Evolutionary conservation across 2,329 filamentous ascomycete species (phyloP).

Genomic region (Aureobasidium sp.): DNA sequence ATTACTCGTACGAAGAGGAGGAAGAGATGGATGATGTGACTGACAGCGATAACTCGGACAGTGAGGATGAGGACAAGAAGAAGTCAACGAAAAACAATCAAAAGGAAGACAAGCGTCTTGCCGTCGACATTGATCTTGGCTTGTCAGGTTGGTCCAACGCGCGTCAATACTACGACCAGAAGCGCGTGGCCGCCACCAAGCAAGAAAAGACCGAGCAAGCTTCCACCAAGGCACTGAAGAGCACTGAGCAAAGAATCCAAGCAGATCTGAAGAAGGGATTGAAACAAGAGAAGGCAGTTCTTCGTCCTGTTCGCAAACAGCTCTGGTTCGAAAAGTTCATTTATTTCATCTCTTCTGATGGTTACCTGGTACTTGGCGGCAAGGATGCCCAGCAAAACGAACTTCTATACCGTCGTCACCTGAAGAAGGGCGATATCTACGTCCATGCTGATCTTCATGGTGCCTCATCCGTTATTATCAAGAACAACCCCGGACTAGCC

Average conservation of each 20-base stretch:
- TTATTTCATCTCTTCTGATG: slow-evolving; percentile 93
- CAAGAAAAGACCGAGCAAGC: slow-evolving; percentile 80
- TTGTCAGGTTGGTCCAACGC: slow-evolving; percentile 85
- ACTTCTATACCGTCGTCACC: slow-evolving; percentile 76
- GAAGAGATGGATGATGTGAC: slow-evolving; percentile 56
- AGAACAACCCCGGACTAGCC: slow-evolving; percentile 70
- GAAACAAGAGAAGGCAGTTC: slow-evolving; percentile 83
- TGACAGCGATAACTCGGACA: slow-evolving; percentile 58
- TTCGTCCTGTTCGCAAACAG: slow-evolving; percentile 74
- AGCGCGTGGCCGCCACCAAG: slow-evolving; percentile 75
- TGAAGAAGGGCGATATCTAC: slow-evolving; percentile 86
- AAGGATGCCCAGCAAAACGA: slow-evolving; percentile 88
- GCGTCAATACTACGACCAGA: slow-evolving; percentile 84
- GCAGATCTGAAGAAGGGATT: slow-evolving; percentile 79
- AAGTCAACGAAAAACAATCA: slow-evolving; percentile 20
- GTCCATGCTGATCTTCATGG: slow-evolving; percentile 85
- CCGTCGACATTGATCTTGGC: slow-evolving; percentile 77
- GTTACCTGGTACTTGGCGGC: slow-evolving; percentile 81
- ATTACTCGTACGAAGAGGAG: slow-evolving; percentile 59
- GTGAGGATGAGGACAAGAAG: slow-evolving; percentile 43
- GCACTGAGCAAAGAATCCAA: slow-evolving; percentile 79
- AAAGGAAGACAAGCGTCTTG: slow-evolving; percentile 44
- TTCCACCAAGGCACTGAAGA: slow-evolving; percentile 76
- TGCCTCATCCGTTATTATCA: slow-evolving; percentile 79
- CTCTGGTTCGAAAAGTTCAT: slow-evolving; percentile 97